phyloP scores from a whole-genome alignment of 352 stramenopile species.

The Pythium phragmiticola region DNA sequence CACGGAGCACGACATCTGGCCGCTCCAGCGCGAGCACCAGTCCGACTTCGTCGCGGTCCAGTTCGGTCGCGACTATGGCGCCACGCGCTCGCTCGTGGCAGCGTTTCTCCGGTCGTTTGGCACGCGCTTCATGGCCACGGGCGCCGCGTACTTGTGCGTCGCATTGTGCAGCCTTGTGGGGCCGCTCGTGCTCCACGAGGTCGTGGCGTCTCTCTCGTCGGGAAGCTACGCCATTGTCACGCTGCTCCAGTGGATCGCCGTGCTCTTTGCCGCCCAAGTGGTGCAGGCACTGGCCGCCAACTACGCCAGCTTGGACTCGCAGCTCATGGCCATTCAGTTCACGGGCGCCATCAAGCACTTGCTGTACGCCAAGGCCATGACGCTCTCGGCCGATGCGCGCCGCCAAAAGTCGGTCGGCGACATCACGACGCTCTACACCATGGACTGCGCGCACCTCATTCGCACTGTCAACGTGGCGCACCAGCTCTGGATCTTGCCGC shows the following conservation, averaged over 20 bases:
- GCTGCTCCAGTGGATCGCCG: constrained; percentile 35
- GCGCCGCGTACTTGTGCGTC: constrained; percentile 35
- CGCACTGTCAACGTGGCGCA: constrained; percentile 43
- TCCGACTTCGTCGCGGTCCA: constrained; percentile 22
- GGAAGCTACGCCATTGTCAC: constrained; percentile 19
- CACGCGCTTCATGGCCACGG: constrained; percentile 32
- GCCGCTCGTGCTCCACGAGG: constrained; percentile 39
- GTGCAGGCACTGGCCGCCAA: constrained; percentile 51
- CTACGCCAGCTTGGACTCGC: constrained; percentile 43
- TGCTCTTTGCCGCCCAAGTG: constrained; percentile 45
- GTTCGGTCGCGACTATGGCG: constrained; percentile 30
- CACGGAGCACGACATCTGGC: constrained; percentile 40
- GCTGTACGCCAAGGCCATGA: constrained; percentile 50
- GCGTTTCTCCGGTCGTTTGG: constrained; percentile 40
- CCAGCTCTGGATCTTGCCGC: constrained; percentile 59
- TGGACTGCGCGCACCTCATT: constrained; percentile 42
- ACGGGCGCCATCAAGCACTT: constrained; percentile 42
- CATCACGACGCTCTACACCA: constrained; percentile 60
- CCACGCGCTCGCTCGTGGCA: constrained; percentile 34
- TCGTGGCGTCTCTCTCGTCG: constrained; percentile 31
- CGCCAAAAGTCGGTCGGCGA: constrained; percentile 45
- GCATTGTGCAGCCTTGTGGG: constrained; percentile 42
- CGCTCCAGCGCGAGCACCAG: constrained; percentile 31
- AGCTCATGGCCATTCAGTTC: constrained; percentile 63
- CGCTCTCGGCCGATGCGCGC: constrained; percentile 37